Evolutionary conservation across 1,284 basidiomycete genomes (phyloP).

Genomic region (Tausonia pullulans): DNA sequence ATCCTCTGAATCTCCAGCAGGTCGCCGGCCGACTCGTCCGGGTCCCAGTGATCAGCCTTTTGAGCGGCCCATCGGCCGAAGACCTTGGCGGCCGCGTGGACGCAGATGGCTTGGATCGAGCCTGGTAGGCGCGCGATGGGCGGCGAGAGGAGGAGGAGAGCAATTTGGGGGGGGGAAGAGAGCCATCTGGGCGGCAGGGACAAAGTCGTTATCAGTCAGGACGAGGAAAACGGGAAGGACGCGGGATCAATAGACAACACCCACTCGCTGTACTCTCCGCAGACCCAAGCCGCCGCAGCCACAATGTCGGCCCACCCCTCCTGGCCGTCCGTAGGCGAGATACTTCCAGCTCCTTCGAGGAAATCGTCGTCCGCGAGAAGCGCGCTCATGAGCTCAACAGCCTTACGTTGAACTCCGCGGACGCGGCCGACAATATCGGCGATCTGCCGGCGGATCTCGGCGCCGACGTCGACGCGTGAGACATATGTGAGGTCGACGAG

Average conservation of each 20-base stretch:
- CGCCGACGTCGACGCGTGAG: slow-evolving; percentile 62
- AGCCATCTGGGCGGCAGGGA: slow-evolving; percentile 25
- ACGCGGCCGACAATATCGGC: slow-evolving; percentile 81
- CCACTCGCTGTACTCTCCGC: slow-evolving; percentile 79
- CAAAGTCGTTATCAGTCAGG: not conserved
- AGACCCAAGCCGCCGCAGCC: slow-evolving; percentile 89
- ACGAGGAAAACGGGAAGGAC: not conserved
- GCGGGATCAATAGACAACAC: slow-evolving; percentile 26
- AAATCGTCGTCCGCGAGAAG: slow-evolving; percentile 67
- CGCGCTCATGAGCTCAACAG: slow-evolving; percentile 68
- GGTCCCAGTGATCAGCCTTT: slow-evolving; percentile 62
- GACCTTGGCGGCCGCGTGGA: slow-evolving; percentile 75
- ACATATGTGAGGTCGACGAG: slow-evolving; percentile 81
- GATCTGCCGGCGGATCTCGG: slow-evolving; percentile 64
- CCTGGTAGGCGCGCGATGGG: slow-evolving; percentile 46
- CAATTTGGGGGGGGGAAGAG: slow-evolving; percentile 23
- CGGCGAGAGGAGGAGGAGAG: slow-evolving; percentile 48
- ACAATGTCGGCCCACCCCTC: slow-evolving; percentile 65
- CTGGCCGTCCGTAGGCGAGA: slow-evolving; percentile 38
- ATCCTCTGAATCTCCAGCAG: slow-evolving; percentile 45
- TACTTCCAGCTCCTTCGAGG: slow-evolving; percentile 38
- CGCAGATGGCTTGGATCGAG: slow-evolving; percentile 57
- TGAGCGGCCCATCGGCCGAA: slow-evolving; percentile 74
- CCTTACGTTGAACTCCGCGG: slow-evolving; percentile 53
- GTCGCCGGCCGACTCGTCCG: slow-evolving; percentile 44